Base-by-base conservation (phyloP, 805 yeast species). In the Ogataea trehaloabstinens region DNA sequence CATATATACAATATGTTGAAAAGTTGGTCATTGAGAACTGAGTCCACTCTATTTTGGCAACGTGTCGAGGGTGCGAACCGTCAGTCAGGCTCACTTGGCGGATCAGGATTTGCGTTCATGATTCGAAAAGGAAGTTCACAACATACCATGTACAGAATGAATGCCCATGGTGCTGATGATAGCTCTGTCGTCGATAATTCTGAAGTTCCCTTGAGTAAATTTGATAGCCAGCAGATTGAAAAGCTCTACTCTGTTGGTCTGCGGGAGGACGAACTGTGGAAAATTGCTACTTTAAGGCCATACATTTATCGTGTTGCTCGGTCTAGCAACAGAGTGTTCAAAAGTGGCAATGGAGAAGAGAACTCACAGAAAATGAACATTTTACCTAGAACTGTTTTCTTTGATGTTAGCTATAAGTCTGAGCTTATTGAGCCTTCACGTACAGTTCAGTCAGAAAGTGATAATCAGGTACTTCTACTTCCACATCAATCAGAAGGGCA, bases 11-110 rank as follows among this genome's bases (percentile, higher is more conserved):
- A 76, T 35, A 55, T 80, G 37, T 73, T 82, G 0, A 68, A 80
- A 34, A 67, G 71, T 1, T 91, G 98, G 97, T 82, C 86, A 1
- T 47, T 75, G 17, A 74, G 76, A 41, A 75, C 83, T 1, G 72
- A 71, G 6, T 77, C 78, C 29, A 77, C 95, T 0, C 61, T 82
- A n/a, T 90, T 91, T 53, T 90, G 97, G 97, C 76, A 81, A 45
- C 75, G 69, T 45, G 61, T 67, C 0, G 67, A 66, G 7, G 55
- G 50, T 21, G 49, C 56, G 4, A 30, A 21, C 4, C 49, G 60
- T 20, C 41, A 45, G 18, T 51, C 58, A 3, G 75, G 73, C 53
- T 62, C 71, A 1, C 73, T 73, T 56, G 80, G 79, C 3, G 71
- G 68, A 40, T 62, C 60, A 3, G 70, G 66, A 1, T 27, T 65